A percentile compares a stretch with the other conserved stretches of the same genome.
phyloP scores from a whole-genome alignment of 176 grass and related monocot genomes.

The Dactylis glomerata region DNA sequence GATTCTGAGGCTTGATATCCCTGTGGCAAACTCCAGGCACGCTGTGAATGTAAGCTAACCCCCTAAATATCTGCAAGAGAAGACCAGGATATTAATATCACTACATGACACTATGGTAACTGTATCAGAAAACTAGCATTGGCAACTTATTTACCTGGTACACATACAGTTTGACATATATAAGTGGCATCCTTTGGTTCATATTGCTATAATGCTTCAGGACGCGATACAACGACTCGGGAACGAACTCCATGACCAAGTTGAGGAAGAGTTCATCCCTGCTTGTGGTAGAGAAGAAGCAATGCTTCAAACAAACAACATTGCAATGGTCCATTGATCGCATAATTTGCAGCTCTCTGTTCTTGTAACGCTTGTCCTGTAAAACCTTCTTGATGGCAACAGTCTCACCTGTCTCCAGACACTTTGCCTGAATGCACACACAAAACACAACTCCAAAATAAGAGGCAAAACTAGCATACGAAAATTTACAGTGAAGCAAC shows the following conservation, averaged over 20 bases:
- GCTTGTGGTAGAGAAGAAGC: conserved; percentile 94
- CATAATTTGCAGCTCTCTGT: conserved; percentile 93
- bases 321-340: conserved; percentile 90
- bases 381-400: conserved; percentile 96
- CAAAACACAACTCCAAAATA: background rate
- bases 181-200: conserved; percentile 92
- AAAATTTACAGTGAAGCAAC: conserved; percentile 4
- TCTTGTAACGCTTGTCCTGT: conserved; percentile 93
- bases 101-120: background rate
- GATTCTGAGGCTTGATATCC: conserved; percentile 97
- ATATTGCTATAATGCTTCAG: conserved; percentile 96
- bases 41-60: conserved; percentile 92
- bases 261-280: conserved; percentile 98
- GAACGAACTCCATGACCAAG: conserved; percentile 95
- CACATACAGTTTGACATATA: conserved; percentile 90
- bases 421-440: conserved; percentile 65
- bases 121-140: conserved; percentile 3
- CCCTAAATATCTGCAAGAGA: conserved; percentile 77
- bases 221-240: conserved; percentile 77
- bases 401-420: conserved; percentile 85
- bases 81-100: conserved; percentile 21
- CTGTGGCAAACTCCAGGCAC: conserved; percentile 95
- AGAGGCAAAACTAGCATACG: background rate
- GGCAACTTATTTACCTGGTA: conserved; percentile 68
- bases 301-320: conserved; percentile 89